Base-by-base conservation (phyloP, 257 asterid species). In the Ocimum tenuiflorum region DNA sequence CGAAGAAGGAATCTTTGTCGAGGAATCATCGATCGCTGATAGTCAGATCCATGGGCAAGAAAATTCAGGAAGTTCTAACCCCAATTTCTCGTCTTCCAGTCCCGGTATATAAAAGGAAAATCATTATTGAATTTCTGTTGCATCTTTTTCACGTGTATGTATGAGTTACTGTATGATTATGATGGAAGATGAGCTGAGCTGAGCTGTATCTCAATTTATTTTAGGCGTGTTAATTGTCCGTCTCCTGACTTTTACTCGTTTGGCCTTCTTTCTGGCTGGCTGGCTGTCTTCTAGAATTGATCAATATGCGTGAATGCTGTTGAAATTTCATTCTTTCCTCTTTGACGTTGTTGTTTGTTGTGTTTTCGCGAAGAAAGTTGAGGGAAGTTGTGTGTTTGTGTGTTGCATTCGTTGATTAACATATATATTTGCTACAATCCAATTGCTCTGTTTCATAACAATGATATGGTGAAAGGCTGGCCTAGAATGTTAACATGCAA, bases 31-130 rank as follows among this genome's bases (percentile, higher is more conserved):
- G 81, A 65, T 82, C 95, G 36, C 59, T 81, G 39, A 68, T 71
- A 13, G 82, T 91, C 53, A 76, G 62, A 73, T 91, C 98, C 62
- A 69, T 52, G 78, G 95, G 69, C 73, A 85, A 85, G 67, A 88
- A 88, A 83, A 83, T 60, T 55, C 81, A 4, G 88, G 86, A 29
- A 78, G 78, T 66, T 72, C 81, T 20, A 78, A 79, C 73, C 82
- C 88, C 3, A 73, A 80, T 67, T 78, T 87, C 22, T 79, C 87
- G 10, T 78, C 85, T 58, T 73, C 82, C 38, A 64, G 60, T 60
- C 72, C 85, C 55, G 94, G 89, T 80, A 72, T 61, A 41, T 7
- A 9, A 3, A 13, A 1, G 0, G 18, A 46, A 29, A 0, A 18
- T 41, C n/a, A n/a, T n/a, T n/a, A n/a, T n/a, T n/a, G n/a, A n/a